Conservation (phyloP, 208 protist species). For the Leishmania tropica region DNA sequence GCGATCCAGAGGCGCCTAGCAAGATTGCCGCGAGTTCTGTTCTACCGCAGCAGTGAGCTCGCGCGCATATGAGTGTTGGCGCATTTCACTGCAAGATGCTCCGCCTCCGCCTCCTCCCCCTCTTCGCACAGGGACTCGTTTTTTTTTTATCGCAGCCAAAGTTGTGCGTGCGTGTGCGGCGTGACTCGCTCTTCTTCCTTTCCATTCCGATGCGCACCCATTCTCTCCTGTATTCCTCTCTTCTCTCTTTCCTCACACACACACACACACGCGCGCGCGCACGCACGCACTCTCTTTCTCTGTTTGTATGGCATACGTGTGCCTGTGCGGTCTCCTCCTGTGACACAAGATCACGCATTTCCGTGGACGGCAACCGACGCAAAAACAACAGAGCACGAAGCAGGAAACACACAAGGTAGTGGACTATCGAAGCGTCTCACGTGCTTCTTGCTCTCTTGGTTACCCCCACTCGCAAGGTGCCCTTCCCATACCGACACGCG, state of each 20-base stretch:
- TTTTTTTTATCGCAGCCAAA: background rate
- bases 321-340: background rate
- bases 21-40: background rate
- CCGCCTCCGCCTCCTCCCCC: background rate
- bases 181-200: background rate
- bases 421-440: background rate
- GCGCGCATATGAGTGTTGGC: background rate
- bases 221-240: background rate
- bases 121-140: background rate
- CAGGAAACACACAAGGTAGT: too few species aligned
- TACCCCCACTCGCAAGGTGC: background rate
- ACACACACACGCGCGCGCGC: too few species aligned
- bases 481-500: background rate
- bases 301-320: background rate
- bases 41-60: background rate
- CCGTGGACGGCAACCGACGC: background rate
- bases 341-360: background rate
- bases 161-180: background rate
- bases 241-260: too few species aligned
- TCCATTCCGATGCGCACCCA: background rate
- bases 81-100: background rate
- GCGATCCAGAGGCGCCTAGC: background rate
- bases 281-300: background rate
- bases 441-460: background rate
- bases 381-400: background rate